Evolutionary conservation across 306 rosid genomes (phyloP).

Genomic region (Corylus avellana): DNA sequence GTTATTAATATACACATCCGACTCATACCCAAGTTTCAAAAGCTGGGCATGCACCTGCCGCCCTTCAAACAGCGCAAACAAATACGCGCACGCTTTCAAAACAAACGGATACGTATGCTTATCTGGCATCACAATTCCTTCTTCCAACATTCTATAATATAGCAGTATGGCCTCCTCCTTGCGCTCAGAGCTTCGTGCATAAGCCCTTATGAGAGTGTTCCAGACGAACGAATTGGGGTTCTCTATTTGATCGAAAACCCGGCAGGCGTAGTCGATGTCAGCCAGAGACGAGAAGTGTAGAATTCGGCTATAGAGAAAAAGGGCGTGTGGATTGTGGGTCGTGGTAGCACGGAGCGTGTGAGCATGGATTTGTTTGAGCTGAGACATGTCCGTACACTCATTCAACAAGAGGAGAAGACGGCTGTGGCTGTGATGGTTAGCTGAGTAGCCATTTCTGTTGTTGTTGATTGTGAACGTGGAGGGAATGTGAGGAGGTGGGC

Average conservation of each 20-base stretch:
- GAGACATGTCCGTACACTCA: constrained; percentile 38
- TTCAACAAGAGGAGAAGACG: constrained; percentile 53
- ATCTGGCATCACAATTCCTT: constrained; percentile 50
- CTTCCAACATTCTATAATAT: constrained; percentile 50
- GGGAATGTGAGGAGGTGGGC: constrained; percentile 17
- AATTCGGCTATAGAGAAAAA: constrained; percentile 53
- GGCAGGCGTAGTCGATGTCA: constrained; percentile 56
- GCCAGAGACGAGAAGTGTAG: constrained; percentile 46
- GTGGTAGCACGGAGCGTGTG: constrained; percentile 59
- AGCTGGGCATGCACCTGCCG: constrained; percentile 63
- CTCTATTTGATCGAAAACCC: constrained; percentile 45
- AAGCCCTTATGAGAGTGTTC: constrained; percentile 76
- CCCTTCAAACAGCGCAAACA: constrained; percentile 64
- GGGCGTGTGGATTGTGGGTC: constrained; percentile 38
- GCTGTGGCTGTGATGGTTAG: constrained; percentile 18
- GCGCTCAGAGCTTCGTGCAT: constrained; percentile 49
- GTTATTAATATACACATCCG: constrained; percentile 57
- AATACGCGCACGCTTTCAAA: constrained; percentile 67
- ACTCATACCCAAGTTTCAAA: constrained; percentile 62
- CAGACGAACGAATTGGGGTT: constrained; percentile 77
- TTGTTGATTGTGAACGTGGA: constrained; percentile 8
- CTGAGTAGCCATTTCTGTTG: constrained; percentile 21
- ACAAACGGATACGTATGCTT: constrained; percentile 73
- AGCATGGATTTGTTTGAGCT: constrained; percentile 77
- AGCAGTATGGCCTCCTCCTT: constrained; percentile 46